phyloP scores from a whole-genome alignment of 768 basidiomycete genomes.

The Rhodotorula babjevae region DNA sequence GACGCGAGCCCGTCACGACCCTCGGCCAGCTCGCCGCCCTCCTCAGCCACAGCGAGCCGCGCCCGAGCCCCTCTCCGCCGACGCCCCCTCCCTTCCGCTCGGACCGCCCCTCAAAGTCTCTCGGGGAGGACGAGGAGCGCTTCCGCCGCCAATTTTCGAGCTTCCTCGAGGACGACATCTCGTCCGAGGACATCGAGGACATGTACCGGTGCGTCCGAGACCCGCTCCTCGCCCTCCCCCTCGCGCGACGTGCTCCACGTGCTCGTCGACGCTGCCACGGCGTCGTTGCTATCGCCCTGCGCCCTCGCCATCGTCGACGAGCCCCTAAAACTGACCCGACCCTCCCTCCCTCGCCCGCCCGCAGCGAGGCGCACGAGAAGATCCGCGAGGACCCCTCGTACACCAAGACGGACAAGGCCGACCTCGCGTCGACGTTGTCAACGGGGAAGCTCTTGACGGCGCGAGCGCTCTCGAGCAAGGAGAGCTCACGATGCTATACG shows the following conservation, averaged over 20 bases:
- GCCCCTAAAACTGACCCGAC: too few species aligned
- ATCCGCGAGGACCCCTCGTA: conserved; percentile 90
- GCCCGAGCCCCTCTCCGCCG: too few species aligned
- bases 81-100: too few species aligned
- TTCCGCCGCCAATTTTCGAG: conserved; percentile 49
- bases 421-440: conserved; percentile 54
- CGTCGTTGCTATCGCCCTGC: too few species aligned
- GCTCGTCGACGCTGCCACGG: too few species aligned
- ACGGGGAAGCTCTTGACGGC: conserved; percentile 60
- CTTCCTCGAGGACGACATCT: conserved; percentile 91
- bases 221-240: not conserved
- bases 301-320: not conserved
- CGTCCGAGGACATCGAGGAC: conserved; percentile 95
- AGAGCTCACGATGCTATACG: too few species aligned
- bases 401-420: conserved; percentile 75
- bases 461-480: too few species aligned
- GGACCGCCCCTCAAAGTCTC: conserved; percentile 22
- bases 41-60: too few species aligned
- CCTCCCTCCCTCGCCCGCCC: too few species aligned
- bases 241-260: too few species aligned
- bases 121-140: conserved; percentile 98
- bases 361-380: conserved; percentile 77
- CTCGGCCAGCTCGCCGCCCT: too few species aligned
- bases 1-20: too few species aligned
- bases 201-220: conserved; percentile 56